phyloP scores from a whole-genome alignment of 2,329 filamentous ascomycete species.

The Venturiaceae sp. region DNA sequence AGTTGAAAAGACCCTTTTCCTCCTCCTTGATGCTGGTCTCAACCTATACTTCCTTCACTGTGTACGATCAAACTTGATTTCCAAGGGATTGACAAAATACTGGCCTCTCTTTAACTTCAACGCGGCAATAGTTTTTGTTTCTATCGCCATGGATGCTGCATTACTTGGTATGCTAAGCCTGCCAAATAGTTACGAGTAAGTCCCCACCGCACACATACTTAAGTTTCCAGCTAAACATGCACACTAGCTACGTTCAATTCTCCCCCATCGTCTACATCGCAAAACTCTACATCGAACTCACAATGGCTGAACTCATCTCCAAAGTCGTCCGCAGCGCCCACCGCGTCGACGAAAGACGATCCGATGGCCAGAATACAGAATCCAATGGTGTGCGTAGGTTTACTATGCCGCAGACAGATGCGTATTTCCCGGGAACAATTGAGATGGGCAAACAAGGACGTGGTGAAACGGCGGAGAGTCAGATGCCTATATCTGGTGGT shows the following conservation, averaged over 20 bases:
- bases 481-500: no score
- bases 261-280: conserved; percentile 40
- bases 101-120: conserved; percentile 30
- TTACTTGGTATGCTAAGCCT: no score
- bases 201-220: no score
- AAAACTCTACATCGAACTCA: conserved; percentile 44
- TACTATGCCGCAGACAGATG: no score
- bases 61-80: conserved; percentile 27
- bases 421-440: no score
- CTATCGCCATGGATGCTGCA: conserved; percentile 33
- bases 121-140: conserved; percentile 28
- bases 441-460: no score
- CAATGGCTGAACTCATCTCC: conserved; percentile 39
- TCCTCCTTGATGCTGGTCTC: conserved; percentile 39
- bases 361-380: no score
- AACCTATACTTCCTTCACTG: conserved; percentile 43
- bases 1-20: conserved; percentile 41
- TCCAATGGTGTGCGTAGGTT: no score
- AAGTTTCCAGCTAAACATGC: no score
- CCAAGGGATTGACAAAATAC: conserved; percentile 31
- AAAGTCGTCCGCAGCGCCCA: conserved; percentile 5
- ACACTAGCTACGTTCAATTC: conserved; percentile 40
- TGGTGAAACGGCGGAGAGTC: no score
- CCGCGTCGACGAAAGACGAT: no score
- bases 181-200: no score